Evolutionary conservation across 768 basidiomycete genomes (phyloP).

Genomic region (Rhizopogon rudus): DNA sequence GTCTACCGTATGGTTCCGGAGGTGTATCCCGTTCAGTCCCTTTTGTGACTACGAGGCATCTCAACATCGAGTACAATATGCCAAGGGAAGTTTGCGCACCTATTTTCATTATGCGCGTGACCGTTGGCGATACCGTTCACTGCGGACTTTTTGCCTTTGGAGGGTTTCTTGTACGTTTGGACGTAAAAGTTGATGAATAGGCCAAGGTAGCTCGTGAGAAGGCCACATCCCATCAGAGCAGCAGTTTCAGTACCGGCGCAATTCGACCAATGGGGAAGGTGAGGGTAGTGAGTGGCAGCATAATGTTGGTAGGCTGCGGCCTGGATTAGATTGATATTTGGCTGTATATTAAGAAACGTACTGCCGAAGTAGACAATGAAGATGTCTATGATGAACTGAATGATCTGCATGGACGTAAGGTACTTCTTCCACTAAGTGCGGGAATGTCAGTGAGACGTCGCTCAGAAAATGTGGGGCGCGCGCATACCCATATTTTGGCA

Average conservation of each 20-base stretch:
- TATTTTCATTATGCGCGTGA: conserved; percentile 30
- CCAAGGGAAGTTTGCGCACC: conserved; percentile 14
- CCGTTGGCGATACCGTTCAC: conserved; percentile 41
- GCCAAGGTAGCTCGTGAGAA: conserved; percentile 86
- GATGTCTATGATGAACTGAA: conserved; percentile 92
- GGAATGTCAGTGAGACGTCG: conserved; percentile 3
- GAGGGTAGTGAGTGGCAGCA: conserved; percentile 52
- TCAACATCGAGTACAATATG: neutral
- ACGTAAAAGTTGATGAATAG: conserved; percentile 97
- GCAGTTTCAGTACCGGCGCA: conserved; percentile 89
- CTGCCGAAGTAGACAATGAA: conserved; percentile 92
- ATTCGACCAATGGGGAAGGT: conserved; percentile 67
- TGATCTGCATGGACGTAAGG: conserved; percentile 93
- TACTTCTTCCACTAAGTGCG: conserved; percentile 92
- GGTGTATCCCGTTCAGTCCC: conserved; percentile 21
- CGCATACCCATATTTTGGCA: conserved; percentile 87
- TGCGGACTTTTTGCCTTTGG: conserved; percentile 25
- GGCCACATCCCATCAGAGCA: conserved; percentile 82
- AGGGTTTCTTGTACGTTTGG: conserved; percentile 74
- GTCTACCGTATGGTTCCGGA: neutral
- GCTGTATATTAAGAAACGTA: conserved; percentile 37
- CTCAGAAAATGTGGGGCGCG: neutral
- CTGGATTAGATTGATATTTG: conserved; percentile 2
- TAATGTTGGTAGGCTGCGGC: conserved; percentile 75
- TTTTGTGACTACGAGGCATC: conserved; percentile 24